Percentiles rank a stretch among this genome's conserved stretches.
These are phyloP conservation scores for Phytophthora vignae DNA, from an alignment of 352 stramenopile species.

Conservation along the genomic window DNA sequence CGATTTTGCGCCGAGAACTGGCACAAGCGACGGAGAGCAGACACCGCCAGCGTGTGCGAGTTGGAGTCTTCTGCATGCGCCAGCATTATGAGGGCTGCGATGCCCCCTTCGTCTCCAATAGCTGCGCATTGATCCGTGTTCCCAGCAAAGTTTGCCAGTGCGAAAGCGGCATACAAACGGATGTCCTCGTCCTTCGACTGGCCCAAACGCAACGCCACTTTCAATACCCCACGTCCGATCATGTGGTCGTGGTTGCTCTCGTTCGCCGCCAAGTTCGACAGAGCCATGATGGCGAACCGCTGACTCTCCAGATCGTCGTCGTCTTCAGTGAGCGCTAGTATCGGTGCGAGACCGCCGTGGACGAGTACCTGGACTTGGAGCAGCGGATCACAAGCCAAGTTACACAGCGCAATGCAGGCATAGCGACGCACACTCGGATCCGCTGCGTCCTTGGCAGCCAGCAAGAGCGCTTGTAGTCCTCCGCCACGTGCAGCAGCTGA, in stretches of 20 bases:
- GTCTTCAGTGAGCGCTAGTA: slow-evolving; percentile 82
- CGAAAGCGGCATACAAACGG: slow-evolving; percentile 92
- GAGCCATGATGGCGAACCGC: slow-evolving; percentile 94
- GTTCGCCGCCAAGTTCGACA: slow-evolving; percentile 95
- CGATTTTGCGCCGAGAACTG: slow-evolving; percentile 92
- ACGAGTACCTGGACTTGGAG: slow-evolving; percentile 94
- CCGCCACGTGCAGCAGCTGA: slow-evolving; percentile 86
- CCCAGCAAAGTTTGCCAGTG: slow-evolving; percentile 93
- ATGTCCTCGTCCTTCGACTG: slow-evolving; percentile 82
- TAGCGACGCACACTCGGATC: slow-evolving; percentile 89
- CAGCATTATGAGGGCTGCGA: slow-evolving; percentile 92
- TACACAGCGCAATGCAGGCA: slow-evolving; percentile 95
- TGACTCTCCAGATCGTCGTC: slow-evolving; percentile 84
- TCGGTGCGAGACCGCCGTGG: slow-evolving; percentile 90
- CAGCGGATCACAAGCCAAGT: slow-evolving; percentile 91
- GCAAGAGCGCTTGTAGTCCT: slow-evolving; percentile 92
- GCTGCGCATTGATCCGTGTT: slow-evolving; percentile 88
- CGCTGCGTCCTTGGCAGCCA: slow-evolving; percentile 86
- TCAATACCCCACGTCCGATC: slow-evolving; percentile 88
- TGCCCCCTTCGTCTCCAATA: slow-evolving; percentile 92
- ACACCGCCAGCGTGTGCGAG: slow-evolving; percentile 92
- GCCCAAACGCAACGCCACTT: slow-evolving; percentile 82
- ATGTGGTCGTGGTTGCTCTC: slow-evolving; percentile 94
- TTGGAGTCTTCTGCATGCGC: slow-evolving; percentile 90
- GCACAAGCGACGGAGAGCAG: slow-evolving; percentile 92